These are phyloP conservation scores for Fusarium sp. DNA, from an alignment of 2,329 filamentous ascomycete genomes.

Conservation along the genomic window DNA sequence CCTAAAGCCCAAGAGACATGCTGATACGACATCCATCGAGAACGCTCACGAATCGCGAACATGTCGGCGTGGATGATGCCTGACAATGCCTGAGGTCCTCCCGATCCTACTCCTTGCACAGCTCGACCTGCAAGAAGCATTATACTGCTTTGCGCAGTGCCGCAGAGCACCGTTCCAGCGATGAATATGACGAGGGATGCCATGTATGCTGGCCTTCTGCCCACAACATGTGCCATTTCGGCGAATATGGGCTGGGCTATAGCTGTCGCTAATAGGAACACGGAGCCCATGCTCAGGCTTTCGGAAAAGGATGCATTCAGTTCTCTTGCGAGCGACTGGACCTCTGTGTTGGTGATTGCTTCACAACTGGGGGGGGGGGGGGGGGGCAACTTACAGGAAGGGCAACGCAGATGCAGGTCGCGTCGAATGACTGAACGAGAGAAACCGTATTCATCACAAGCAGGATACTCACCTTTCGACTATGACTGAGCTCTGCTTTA, in stretches of 20 bases:
- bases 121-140: slow-evolving; percentile 47
- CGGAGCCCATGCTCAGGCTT: slow-evolving; percentile 60
- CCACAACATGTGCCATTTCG: slow-evolving; percentile 49
- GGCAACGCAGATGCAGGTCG: slow-evolving; percentile 42
- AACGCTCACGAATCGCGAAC: slow-evolving; percentile 53
- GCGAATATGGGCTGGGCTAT: slow-evolving; percentile 63
- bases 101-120: slow-evolving; percentile 50
- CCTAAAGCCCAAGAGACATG: slow-evolving; percentile 64
- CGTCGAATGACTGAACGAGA: slow-evolving; percentile 39
- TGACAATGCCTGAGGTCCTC: slow-evolving; percentile 46
- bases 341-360: neutral
- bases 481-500: neutral
- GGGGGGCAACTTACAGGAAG: slow-evolving; percentile 34
- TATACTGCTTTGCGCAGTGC: slow-evolving; percentile 43
- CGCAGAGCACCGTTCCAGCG: slow-evolving; percentile 53
- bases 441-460: slow-evolving; percentile 34
- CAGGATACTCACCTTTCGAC: slow-evolving; percentile 29
- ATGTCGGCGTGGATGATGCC: slow-evolving; percentile 50
- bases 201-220: slow-evolving; percentile 44
- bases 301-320: slow-evolving; percentile 39
- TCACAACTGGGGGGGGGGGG: no score
- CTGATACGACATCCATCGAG: slow-evolving; percentile 50
- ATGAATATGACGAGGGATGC: slow-evolving; percentile 45
- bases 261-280: slow-evolving; percentile 72
- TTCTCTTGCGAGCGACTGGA: slow-evolving; percentile 37